Base-by-base conservation (phyloP, 2,329 filamentous ascomycete species). In the Venturia nashicola region DNA sequence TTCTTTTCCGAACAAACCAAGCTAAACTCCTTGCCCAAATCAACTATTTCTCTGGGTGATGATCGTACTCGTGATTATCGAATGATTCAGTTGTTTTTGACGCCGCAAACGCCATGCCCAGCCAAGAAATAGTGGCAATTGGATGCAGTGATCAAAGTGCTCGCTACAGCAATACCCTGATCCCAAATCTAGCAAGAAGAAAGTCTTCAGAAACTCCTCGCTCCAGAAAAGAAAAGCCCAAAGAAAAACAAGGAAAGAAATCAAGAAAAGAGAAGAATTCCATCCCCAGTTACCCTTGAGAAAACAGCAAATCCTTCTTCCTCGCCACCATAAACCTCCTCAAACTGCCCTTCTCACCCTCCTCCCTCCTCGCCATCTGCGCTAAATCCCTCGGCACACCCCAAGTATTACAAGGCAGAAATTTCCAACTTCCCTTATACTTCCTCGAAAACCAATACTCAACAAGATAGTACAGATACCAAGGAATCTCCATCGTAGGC, bases 381-480 rank as follows among this genome's bases (percentile, higher is more conserved):
- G 48, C 6, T 8, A 54, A 32, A 32, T 54, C 48, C 55, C 67
- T 68, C 5, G 61, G 71, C 66, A 72, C 67, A 9, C 73, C 70
- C 70, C 70, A 73, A 14, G 69, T 67, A 42, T 70, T 71, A 61
- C 71, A 73, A 34, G 74, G 73, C 68, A 73, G 72, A 65, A 74
- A 75, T 43, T 70, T 65, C 74, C 74, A 75, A 57, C 70, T 71
- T 7, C 72, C 71, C 51, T 67, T 68, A 69, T 75, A 57, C 59
- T 65, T 64, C 62, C 69, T 67, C 16, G 59, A 70, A 68, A 72
- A 75, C 44, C 68, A 65, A 63, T 72, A 72, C 40, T 74, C 69
- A 64, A 74, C 72, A 46, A 74, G 62, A 46, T 70, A 74, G 32
- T 71, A 72, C 59, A 75, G 68, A 65, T 74, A 72, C 66, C 72